Evolutionary conservation across 768 basidiomycete species (phyloP).

Genomic region (Phylloporus sp.): DNA sequence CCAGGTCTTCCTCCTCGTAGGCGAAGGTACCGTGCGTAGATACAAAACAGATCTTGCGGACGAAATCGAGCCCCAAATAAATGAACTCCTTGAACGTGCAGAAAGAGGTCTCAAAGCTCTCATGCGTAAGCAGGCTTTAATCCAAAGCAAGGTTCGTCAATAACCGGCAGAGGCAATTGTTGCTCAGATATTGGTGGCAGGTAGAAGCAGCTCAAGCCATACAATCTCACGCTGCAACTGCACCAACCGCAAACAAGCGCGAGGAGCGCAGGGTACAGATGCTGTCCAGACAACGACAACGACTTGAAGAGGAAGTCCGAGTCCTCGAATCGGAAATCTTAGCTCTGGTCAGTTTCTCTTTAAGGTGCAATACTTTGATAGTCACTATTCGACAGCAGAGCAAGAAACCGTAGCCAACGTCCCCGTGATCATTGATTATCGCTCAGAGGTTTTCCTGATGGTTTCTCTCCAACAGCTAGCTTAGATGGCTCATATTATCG

Average conservation of each 20-base stretch:
- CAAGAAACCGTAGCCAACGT: constrained; percentile 7
- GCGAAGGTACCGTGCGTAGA: constrained; percentile 65
- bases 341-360: constrained; percentile 39
- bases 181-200: constrained; percentile 30
- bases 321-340: constrained; percentile 61
- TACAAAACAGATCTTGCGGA: constrained; percentile 76
- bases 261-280: constrained; percentile 64
- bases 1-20: constrained; percentile 72
- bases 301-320: constrained; percentile 59
- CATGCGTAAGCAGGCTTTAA: constrained; percentile 55
- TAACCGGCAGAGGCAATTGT: not conserved
- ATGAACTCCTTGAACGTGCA: constrained; percentile 66
- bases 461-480: not conserved
- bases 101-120: constrained; percentile 63
- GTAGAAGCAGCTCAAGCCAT: constrained; percentile 47
- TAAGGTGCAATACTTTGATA: not conserved
- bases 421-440: not conserved
- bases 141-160: constrained; percentile 58
- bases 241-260: constrained; percentile 55
- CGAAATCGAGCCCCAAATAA: constrained; percentile 78
- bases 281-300: constrained; percentile 62
- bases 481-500: not conserved
- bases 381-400: constrained; percentile 22
- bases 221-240: constrained; percentile 42
- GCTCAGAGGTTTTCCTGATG: not conserved